Base-by-base conservation (phyloP, 2,329 filamentous ascomycete species). In the Paramyrothecium roridum region DNA sequence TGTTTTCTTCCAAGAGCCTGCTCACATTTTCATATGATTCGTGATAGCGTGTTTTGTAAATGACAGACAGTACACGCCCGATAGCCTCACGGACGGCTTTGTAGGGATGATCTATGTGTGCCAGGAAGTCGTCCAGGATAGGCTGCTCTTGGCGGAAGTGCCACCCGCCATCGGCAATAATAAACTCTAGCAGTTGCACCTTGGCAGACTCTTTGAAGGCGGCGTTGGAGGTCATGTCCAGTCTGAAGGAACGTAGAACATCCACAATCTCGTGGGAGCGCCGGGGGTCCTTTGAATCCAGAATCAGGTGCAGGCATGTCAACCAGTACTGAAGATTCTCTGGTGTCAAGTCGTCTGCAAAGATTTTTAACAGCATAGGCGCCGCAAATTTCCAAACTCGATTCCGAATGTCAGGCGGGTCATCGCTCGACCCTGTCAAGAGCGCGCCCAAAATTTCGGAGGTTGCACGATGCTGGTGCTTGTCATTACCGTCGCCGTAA, bases 151-250 rank as follows among this genome's bases (percentile, higher is more conserved):
- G 80, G 59, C 91, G 91, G 79, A 97, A 99, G 71, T 99, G 95
- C 95, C 96, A 99, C 1, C 95, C 95, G 37, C 87, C 84, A 65
- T 96, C 92, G 48, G 87, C 86, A 56, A 99, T 89, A 59, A 90
- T 84, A 62, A 96, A 91, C 63, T 97, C 91, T 19, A 99, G 79
- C 30, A 99, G 78, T 61, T 95, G 88, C 17, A 99, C 91, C 76
- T 98, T 97, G 26, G 93, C 96, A 54, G 93, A 96, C 70, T 99
- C 96, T 71, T 99, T 99, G 81, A 99, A 99, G 0, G 95, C 95
- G 3, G 96, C 95, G 68, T 98, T 97, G 0, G 93, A 97, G 7
- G 85, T 80, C 88, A 98, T 93, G 69, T 99, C 95, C 11, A 99
- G 80, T 30, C 91, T 84, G 82, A 98, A 98, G 53, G 87, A 85